Base-by-base conservation (phyloP, 2,329 filamentous ascomycete species). In the Penicillium thymicola region DNA sequence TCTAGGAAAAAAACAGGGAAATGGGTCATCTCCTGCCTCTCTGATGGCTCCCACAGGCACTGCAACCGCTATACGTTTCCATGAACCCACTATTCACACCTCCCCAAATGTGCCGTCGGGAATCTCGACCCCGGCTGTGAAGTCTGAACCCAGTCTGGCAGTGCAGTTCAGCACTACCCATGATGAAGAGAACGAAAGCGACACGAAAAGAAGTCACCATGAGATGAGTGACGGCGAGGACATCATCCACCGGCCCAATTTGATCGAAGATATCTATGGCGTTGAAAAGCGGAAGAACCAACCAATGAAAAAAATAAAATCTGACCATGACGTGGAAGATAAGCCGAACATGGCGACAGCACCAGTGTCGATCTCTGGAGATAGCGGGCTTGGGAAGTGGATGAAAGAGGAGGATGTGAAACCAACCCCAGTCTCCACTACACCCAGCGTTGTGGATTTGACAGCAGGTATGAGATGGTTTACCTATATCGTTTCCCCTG, bases 231-330 rank as follows among this genome's bases (percentile, higher is more conserved):
- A 70, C 21, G 65, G 71, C 45, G 69, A 66, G 45, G 68, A 65
- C 23, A 60, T 54, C 8, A 55, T 62, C 30, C 64, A 61, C n/a
- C 65, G 67, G 18, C 57, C 64, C 14, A 68, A 61, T 42, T 53
- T 92, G 76, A 84, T 96, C 44, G 90, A 95, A 72, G 83, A 85
- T 32, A 80, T 92, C 70, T 90, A 92, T 70, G 86, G 88, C 62
- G 83, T 95, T 14, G 82, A 89, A 62, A 82, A 87, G 50, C 88
- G 92, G 27, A 78, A 79, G 65, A 78, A 68, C 60, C 79, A 71
- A 68, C 84, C 89, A 21, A 76, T 80, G 28, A 93, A 93, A 75
- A 85, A 86, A 50, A 76, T 85, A 51, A 92, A 85, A 68, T 72
- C 82, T 38, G 61, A 28, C 18, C 46, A 70, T 9, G 76, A 81